phyloP scores from a whole-genome alignment of 345 rosid genomes.

The Carallia pectinifolia region DNA sequence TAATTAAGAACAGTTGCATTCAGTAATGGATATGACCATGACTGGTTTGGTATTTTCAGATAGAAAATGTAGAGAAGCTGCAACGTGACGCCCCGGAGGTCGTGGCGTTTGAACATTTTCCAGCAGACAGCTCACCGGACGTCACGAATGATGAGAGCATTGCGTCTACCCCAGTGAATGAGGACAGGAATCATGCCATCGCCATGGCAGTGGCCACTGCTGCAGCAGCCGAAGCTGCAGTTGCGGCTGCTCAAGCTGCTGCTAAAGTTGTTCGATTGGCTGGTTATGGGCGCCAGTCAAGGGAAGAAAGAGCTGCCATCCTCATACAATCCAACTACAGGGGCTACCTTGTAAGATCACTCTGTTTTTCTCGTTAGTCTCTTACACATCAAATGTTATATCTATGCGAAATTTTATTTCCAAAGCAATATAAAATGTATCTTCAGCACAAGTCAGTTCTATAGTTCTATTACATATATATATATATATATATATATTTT shows the following conservation, averaged over 20 bases:
- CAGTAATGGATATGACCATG: neutral
- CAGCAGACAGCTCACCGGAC: slow-evolving; percentile 80
- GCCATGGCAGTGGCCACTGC: slow-evolving; percentile 93
- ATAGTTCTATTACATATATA: too few relatives aligned
- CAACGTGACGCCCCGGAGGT: slow-evolving; percentile 70
- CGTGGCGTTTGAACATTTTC: slow-evolving; percentile 79
- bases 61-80: slow-evolving; percentile 51
- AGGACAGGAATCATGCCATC: slow-evolving; percentile 71
- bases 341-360: slow-evolving; percentile 72
- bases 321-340: slow-evolving; percentile 77
- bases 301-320: slow-evolving; percentile 84
- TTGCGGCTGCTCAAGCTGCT: slow-evolving; percentile 93
- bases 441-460: too few relatives aligned
- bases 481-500: too few relatives aligned
- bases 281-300: slow-evolving; percentile 72
- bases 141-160: slow-evolving; percentile 57
- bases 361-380: neutral
- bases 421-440: too few relatives aligned
- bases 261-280: slow-evolving; percentile 91
- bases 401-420: too few relatives aligned
- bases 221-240: slow-evolving; percentile 92
- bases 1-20: too few relatives aligned
- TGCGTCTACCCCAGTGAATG: slow-evolving; percentile 47
- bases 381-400: neutral
- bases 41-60: slow-evolving; percentile 26